phyloP scores from a whole-genome alignment of 2,329 filamentous ascomycete genomes.

The Cytospora schulzeri region DNA sequence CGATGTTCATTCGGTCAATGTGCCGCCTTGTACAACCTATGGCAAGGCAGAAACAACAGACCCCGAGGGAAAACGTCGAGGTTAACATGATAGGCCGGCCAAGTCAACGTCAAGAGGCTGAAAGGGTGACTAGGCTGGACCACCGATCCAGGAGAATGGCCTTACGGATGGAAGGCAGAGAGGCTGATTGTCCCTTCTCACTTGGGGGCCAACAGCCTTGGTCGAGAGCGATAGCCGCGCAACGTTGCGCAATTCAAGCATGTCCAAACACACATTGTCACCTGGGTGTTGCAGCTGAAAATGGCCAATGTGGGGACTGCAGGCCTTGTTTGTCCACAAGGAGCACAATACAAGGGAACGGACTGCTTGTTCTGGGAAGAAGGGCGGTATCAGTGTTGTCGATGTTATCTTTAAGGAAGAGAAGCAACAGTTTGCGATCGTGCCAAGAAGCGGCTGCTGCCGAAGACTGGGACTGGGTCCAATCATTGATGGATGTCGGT shows the following conservation, averaged over 20 bases:
- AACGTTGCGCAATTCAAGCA: not conserved
- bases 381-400: not conserved
- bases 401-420: not conserved
- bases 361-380: not conserved
- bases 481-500: no score
- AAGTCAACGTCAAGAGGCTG: not conserved
- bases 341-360: not conserved
- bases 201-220: slow-evolving; percentile 9
- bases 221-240: not conserved
- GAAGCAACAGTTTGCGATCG: slow-evolving; percentile 28
- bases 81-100: slow-evolving; percentile 1
- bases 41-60: not conserved
- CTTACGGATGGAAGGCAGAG: not conserved
- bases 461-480: slow-evolving; percentile 14
- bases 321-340: not conserved
- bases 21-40: not conserved
- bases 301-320: not conserved
- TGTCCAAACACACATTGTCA: not conserved
- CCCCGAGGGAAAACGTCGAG: not conserved
- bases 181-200: not conserved
- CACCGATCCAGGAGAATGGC: not conserved
- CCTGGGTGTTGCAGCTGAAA: not conserved
- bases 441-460: slow-evolving; percentile 10
- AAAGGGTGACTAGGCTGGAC: not conserved
- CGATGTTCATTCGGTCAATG: not conserved